Evolutionary conservation across 176 grass and related monocot species (phyloP).

Genomic region (Phoenix roebelenii): DNA sequence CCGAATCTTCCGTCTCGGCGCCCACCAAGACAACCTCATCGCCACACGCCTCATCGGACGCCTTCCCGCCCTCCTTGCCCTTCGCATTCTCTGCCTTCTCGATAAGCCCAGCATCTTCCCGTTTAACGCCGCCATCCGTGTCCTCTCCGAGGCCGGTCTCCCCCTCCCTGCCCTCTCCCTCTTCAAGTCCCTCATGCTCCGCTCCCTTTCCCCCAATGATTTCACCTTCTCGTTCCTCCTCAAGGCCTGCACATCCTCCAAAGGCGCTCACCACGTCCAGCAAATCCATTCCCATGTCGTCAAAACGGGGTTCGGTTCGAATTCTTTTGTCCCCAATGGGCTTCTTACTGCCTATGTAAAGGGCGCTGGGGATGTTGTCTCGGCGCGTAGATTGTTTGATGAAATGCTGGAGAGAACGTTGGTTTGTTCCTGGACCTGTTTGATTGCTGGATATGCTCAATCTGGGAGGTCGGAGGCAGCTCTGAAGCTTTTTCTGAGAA

Average conservation of each 20-base stretch:
- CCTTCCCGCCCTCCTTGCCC: slow-evolving; percentile 3
- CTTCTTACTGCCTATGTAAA: slow-evolving; percentile 8
- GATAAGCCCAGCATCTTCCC: neutral
- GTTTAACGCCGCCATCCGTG: slow-evolving; percentile 8
- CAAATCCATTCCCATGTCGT: neutral
- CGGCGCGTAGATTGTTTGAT: slow-evolving; percentile 8
- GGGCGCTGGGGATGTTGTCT: neutral
- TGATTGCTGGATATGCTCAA: slow-evolving; percentile 7
- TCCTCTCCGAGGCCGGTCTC: slow-evolving; percentile 2
- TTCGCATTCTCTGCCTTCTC: slow-evolving; percentile 1
- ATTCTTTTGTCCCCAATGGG: slow-evolving; percentile 3
- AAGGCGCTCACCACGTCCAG: neutral
- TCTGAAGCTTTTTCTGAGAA: slow-evolving; percentile 10
- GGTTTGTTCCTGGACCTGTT: slow-evolving; percentile 16
- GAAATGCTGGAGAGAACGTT: slow-evolving; percentile 10
- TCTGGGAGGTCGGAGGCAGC: slow-evolving; percentile 5
- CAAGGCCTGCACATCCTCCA: slow-evolving; percentile 1
- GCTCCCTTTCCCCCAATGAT: neutral
- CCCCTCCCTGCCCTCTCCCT: neutral
- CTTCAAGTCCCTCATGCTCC: slow-evolving; percentile 1
- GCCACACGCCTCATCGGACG: slow-evolving; percentile 2
- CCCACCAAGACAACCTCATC: neutral
- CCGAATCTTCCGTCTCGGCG: neutral
- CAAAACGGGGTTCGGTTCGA: neutral
- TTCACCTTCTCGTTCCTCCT: slow-evolving; percentile 21